These are phyloP conservation scores for Penicillium olsonii DNA, from an alignment of 2,329 filamentous ascomycete genomes.

Conservation along the genomic window DNA sequence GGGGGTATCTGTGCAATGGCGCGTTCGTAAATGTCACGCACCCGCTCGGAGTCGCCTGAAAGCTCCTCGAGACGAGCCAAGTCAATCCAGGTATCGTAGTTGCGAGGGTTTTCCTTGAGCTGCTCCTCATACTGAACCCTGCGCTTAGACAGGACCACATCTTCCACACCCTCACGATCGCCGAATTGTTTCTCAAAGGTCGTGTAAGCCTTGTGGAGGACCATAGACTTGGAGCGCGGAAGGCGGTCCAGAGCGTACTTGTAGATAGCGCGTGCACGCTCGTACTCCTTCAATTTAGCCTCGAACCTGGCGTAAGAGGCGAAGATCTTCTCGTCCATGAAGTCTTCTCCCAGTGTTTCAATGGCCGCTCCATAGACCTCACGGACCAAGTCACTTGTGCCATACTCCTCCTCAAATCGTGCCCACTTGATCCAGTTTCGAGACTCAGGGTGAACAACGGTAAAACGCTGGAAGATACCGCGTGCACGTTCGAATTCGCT, in stretches of 20 bases:
- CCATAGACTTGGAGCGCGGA: slow-evolving; percentile 79
- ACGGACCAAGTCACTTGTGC: slow-evolving; percentile 85
- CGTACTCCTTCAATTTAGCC: slow-evolving; percentile 90
- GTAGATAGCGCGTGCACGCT: slow-evolving; percentile 91
- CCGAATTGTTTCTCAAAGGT: slow-evolving; percentile 98
- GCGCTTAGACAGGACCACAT: slow-evolving; percentile 92
- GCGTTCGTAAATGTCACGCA: slow-evolving; percentile 91
- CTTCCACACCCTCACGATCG: slow-evolving; percentile 87
- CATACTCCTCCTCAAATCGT: slow-evolving; percentile 93
- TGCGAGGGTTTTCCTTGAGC: slow-evolving; percentile 89
- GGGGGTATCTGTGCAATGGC: slow-evolving; percentile 95
- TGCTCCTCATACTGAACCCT: slow-evolving; percentile 92
- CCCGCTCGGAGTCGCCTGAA: slow-evolving; percentile 76
- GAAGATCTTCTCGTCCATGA: slow-evolving; percentile 94
- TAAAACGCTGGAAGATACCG: slow-evolving; percentile 86
- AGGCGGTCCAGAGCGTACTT: slow-evolving; percentile 94
- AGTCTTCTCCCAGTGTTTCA: slow-evolving; percentile 87
- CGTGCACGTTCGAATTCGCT: slow-evolving; percentile 88
- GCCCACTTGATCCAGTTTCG: slow-evolving; percentile 99
- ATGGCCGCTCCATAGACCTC: slow-evolving; percentile 89
- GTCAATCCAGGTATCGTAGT: slow-evolving; percentile 97
- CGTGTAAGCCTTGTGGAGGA: slow-evolving; percentile 90
- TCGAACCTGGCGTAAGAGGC: slow-evolving; percentile 95
- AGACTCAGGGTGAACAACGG: slow-evolving; percentile 88
- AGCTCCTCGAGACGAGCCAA: slow-evolving; percentile 88